Evolutionary conservation across 78 protist species (phyloP).

Genomic region (Dictyostelium discoideum): dicty_2.7 NC_007089.4:4300001-4300500

Average conservation of each 20-base stretch:
- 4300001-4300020: slow-evolving; percentile 83
- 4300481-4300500: slow-evolving; percentile 67
- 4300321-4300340: slow-evolving; percentile 81
- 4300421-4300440: slow-evolving; percentile 72
- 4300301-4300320: slow-evolving; percentile 57
- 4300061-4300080: slow-evolving; percentile 57
- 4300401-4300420: slow-evolving; percentile 61
- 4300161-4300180: slow-evolving; percentile 53
- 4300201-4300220: slow-evolving; percentile 59
- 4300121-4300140: slow-evolving; percentile 69
- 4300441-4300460: slow-evolving; percentile 83
- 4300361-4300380: slow-evolving; percentile 80
- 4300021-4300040: slow-evolving; percentile 65
- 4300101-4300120: slow-evolving; percentile 48
- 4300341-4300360: slow-evolving; percentile 64
- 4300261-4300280: slow-evolving; percentile 59
- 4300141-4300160: slow-evolving; percentile 74
- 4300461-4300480: slow-evolving; percentile 60
- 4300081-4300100: slow-evolving; percentile 28
- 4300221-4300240: slow-evolving; percentile 75
- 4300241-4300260: slow-evolving; percentile 74
- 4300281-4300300: slow-evolving; percentile 64
- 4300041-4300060: slow-evolving; percentile 81
- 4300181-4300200: slow-evolving; percentile 80
- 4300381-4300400: slow-evolving; percentile 63